phyloP scores from a whole-genome alignment of 805 yeast genomes.

The Candida arabinofermentans region DNA sequence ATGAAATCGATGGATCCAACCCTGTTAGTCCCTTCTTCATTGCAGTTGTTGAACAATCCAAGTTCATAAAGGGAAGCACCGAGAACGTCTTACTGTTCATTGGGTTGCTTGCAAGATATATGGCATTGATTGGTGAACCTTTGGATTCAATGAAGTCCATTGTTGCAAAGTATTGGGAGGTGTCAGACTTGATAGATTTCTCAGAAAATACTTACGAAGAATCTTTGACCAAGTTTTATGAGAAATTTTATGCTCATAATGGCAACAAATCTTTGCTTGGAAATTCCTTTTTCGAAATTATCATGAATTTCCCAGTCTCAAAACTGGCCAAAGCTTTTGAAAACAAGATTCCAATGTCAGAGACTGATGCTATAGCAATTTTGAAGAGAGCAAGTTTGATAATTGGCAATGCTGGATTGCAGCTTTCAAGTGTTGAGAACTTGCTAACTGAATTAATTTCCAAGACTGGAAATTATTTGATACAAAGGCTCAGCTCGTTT shows the following conservation, averaged over 20 bases:
- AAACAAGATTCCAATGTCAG: slow-evolving; percentile 38
- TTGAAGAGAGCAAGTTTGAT: slow-evolving; percentile 36
- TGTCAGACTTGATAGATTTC: slow-evolving; percentile 5
- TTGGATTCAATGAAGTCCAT: slow-evolving; percentile 17
- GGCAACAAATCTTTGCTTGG: background rate
- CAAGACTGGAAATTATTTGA: slow-evolving; percentile 40
- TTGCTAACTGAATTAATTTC: slow-evolving; percentile 37
- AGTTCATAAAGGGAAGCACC: slow-evolving; percentile 39
- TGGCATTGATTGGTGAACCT: slow-evolving; percentile 60
- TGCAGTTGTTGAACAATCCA: slow-evolving; percentile 66
- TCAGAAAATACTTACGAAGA: slow-evolving; percentile 9
- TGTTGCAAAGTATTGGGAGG: slow-evolving; percentile 14
- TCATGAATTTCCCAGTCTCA: slow-evolving; percentile 29
- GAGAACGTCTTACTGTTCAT: slow-evolving; percentile 44
- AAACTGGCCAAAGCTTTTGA: slow-evolving; percentile 22
- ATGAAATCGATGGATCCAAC: slow-evolving; percentile 7
- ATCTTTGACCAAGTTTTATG: slow-evolving; percentile 5
- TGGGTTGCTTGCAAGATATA: slow-evolving; percentile 40
- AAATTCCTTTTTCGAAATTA: slow-evolving; percentile 32
- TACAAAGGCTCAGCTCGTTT: slow-evolving; percentile 14
- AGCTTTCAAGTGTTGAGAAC: slow-evolving; percentile 20
- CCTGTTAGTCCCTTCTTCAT: slow-evolving; percentile 55
- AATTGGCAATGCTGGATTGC: slow-evolving; percentile 21
- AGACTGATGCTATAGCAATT: slow-evolving; percentile 46
- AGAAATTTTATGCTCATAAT: background rate